phyloP scores from a whole-genome alignment of 306 rosid genomes.

The Trifolium pratense region DNA sequence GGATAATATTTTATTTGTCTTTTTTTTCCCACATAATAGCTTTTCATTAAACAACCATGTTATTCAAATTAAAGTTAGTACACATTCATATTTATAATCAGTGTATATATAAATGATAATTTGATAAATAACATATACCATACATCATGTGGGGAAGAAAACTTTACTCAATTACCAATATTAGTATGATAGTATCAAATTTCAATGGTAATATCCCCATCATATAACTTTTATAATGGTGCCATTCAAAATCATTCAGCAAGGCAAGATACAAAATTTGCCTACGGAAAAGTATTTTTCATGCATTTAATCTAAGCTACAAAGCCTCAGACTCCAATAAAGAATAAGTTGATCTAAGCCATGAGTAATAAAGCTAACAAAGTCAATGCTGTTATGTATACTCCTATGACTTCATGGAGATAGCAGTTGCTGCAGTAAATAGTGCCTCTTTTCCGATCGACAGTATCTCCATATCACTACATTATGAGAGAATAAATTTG shows the following conservation, averaged over 20 bases:
- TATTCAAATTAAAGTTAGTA: background rate
- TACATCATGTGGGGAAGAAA: background rate
- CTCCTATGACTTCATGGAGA: conserved; percentile 53
- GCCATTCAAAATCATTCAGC: conserved; percentile 22
- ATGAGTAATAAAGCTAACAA: background rate
- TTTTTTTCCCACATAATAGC: background rate
- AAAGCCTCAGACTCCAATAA: background rate
- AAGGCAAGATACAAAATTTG: conserved; percentile 6
- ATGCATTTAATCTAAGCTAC: conserved; percentile 27
- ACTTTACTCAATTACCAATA: background rate
- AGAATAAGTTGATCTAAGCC: conserved; percentile 28
- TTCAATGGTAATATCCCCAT: background rate
- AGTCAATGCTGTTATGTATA: conserved; percentile 18
- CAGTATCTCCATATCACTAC: conserved; percentile 66
- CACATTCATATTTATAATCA: too few relatives aligned
- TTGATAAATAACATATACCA: background rate
- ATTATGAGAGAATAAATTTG: conserved; percentile 32
- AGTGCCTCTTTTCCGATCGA: conserved; percentile 72
- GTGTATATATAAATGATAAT: background rate
- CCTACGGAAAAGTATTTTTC: background rate
- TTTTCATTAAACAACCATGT: background rate
- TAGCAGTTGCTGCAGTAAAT: conserved; percentile 68
- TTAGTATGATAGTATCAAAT: background rate
- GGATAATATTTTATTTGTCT: background rate
- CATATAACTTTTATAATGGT: background rate